These are phyloP conservation scores for Kazachstania sp. DNA, from an alignment of 1,139 yeast genomes.

Conservation along the genomic window DNA sequence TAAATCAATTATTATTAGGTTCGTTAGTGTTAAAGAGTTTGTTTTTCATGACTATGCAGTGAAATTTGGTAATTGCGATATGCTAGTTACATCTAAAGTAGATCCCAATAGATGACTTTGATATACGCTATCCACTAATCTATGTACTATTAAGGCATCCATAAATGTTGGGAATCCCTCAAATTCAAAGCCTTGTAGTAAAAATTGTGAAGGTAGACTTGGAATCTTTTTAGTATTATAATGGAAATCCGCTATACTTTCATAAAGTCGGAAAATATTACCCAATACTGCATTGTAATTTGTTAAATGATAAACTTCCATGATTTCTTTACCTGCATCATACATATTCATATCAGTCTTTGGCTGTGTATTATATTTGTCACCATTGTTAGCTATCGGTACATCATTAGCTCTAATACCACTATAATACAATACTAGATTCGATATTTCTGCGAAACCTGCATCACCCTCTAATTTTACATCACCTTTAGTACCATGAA, in stretches of 20 bases:
- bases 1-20: not conserved
- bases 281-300: constrained; percentile 27
- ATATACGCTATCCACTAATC: constrained; percentile 21
- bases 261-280: constrained; percentile 24
- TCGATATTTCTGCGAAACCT: constrained; percentile 28
- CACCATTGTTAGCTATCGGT: constrained; percentile 2
- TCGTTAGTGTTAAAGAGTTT: not conserved
- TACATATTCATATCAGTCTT: constrained; percentile 8
- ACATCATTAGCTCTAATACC: constrained; percentile 17
- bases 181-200: constrained; percentile 21
- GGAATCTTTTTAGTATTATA: constrained; percentile 19
- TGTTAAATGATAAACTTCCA: constrained; percentile 26
- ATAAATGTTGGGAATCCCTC: constrained; percentile 26
- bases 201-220: constrained; percentile 16
- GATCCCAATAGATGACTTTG: constrained; percentile 16
- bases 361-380: not conserved
- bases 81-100: constrained; percentile 19
- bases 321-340: constrained; percentile 21
- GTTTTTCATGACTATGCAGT: not conserved
- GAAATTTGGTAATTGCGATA: constrained; percentile 8
- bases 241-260: constrained; percentile 26
- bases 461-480: constrained; percentile 28
- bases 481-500: constrained; percentile 29
- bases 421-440: constrained; percentile 24
- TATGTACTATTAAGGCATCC: constrained; percentile 23